Evolutionary conservation across 345 rosid species (phyloP).

Genomic region (Eutrema heterophyllum): DNA sequence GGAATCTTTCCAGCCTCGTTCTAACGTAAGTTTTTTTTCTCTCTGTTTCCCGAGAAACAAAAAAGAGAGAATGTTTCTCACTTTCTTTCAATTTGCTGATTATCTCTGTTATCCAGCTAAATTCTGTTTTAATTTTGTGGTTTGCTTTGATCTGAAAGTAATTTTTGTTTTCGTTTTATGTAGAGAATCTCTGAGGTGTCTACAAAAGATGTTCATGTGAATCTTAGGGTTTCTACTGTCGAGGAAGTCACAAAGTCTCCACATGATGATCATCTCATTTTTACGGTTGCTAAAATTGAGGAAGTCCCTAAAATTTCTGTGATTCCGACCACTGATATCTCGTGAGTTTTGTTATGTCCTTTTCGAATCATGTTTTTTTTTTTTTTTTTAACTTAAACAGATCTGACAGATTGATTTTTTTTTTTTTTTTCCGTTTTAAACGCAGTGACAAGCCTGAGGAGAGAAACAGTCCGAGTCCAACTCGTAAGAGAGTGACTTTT

Average conservation of each 20-base stretch:
- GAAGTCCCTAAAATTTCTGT: constrained; percentile 12
- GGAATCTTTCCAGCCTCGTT: constrained; percentile 50
- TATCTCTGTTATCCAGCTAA: not conserved
- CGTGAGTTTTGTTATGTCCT: constrained; percentile 32
- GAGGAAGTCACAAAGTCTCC: not conserved
- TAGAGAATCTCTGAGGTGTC: constrained; percentile 23
- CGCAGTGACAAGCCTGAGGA: constrained; percentile 40
- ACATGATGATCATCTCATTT: not conserved
- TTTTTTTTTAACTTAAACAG: not conserved
- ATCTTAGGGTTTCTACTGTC: not conserved
- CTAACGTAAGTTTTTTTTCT: constrained; percentile 38
- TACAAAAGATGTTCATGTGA: not conserved
- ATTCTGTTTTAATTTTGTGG: not conserved
- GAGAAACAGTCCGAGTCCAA: constrained; percentile 31
- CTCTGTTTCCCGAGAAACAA: not conserved
- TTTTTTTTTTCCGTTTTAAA: not conserved
- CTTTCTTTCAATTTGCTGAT: too few relatives aligned
- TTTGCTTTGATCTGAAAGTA: not conserved
- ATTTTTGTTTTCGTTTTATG: not conserved
- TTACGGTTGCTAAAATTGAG: not conserved
- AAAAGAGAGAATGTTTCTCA: too few relatives aligned
- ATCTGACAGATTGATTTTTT: not conserved
- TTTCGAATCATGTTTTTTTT: not conserved
- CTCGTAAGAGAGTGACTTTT: constrained; percentile 75
- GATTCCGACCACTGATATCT: constrained; percentile 25